Base-by-base conservation (phyloP, 139 green algal genomes). In the Pleodorina starrii region DNA sequence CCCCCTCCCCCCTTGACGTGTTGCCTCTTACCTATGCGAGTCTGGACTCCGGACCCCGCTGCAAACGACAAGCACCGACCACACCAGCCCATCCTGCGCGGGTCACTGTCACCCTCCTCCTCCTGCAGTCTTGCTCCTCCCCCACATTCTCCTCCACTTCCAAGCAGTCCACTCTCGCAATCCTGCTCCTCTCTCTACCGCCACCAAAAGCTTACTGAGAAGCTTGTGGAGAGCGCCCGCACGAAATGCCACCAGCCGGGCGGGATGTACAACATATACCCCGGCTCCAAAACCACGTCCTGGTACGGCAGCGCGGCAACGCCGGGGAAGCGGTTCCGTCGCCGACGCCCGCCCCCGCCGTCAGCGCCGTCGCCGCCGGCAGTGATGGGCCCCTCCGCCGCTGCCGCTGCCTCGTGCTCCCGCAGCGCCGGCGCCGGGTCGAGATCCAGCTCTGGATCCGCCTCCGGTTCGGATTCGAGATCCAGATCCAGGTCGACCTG, bases 161-260 rank as follows among this genome's bases (percentile, higher is more conserved):
- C n/a, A n/a, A n/a, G n/a, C n/a, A n/a, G n/a, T n/a, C n/a, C n/a
- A n/a, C n/a, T n/a, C n/a, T n/a, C n/a, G n/a, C n/a, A n/a, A n/a
- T n/a, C n/a, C n/a, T n/a, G n/a, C n/a, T n/a, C n/a, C n/a, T n/a
- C n/a, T n/a, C 7, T 66, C 68, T 87, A 97, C 0, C 82, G 79
- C 97, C 97, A 99, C 97, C 97, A 99, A 87, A 98, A 99, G 84
- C 90, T 97, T 0, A 99, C 96, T 2, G 94, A 98, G 87, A 98
- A 97, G 89, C 92, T 97, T 71, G 92, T 57, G 10, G 82, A 90
- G 9, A 97, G 75, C 6, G 94, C 91, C 54, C 92, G 91, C 6
- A 99, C 97, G 84, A 96, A 99, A 89, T 99, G 97, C 97, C 97
- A 99, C 96, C 96, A 99, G 63, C 92, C 85, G 0, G 91, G 93